Percentiles rank a stretch among this genome's conserved stretches.
Conservation (phyloP, 2,329 filamentous ascomycete genomes). For the Phaeosphaeriaceae sp. region DNA sequence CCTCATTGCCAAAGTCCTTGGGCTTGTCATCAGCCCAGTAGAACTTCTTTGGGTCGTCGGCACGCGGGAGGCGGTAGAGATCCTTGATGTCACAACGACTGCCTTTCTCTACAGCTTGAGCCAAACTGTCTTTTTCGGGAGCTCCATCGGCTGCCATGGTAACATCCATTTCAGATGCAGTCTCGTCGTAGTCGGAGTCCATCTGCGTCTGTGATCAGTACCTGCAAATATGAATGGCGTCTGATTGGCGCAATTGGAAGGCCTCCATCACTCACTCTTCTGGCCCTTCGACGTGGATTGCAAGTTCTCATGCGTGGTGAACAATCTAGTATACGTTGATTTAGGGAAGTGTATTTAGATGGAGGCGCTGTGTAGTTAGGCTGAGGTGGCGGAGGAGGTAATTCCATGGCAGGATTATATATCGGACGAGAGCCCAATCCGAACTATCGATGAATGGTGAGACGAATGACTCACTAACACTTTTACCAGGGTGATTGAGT, state of each 20-base stretch:
- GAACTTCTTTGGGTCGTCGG: constrained; percentile 7
- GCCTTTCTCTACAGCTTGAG: constrained; percentile 18
- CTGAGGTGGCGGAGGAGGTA: not conserved
- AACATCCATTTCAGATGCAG: not conserved
- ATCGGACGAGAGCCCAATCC: not conserved
- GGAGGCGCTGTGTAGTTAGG: not conserved
- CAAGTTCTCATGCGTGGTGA: too few species aligned
- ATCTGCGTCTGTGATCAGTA: not conserved
- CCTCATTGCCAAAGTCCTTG: constrained; percentile 4
- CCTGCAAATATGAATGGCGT: not conserved
- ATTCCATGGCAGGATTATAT: not conserved
- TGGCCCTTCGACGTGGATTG: not conserved
- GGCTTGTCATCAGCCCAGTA: constrained; percentile 14
- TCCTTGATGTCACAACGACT: constrained; percentile 14
- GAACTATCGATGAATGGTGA: not conserved
- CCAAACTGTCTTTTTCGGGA: constrained; percentile 6
- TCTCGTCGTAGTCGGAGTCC: not conserved
- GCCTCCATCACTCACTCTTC: not conserved
- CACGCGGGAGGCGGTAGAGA: constrained; percentile 9
- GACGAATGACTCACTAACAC: not conserved
- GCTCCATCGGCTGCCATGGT: not conserved
- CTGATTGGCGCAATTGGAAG: not conserved
- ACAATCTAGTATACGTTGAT: too few species aligned
- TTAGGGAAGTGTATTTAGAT: not conserved
- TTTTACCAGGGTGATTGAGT: not conserved